Evolutionary conservation across 2,329 filamentous ascomycete genomes (phyloP).

Genomic region (Juglanconis sp.): DNA sequence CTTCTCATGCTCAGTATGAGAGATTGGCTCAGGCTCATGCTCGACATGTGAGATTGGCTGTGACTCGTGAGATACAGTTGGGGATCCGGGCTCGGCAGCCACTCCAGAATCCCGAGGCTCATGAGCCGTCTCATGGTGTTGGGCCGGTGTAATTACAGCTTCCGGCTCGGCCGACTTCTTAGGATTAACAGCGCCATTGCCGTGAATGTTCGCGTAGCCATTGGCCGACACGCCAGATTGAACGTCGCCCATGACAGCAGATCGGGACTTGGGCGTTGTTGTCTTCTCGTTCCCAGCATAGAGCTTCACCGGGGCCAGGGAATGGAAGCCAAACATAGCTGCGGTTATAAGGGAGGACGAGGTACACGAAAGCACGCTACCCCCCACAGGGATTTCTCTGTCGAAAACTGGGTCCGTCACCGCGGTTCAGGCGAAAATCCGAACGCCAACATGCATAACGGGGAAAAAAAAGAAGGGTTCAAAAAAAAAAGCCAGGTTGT

Average conservation of each 20-base stretch:
- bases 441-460: neutral
- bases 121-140: neutral
- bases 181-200: neutral
- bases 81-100: neutral
- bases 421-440: neutral
- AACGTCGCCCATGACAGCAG: constrained; percentile 1
- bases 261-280: neutral
- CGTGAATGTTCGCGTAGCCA: neutral
- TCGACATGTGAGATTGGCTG: neutral
- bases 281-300: neutral
- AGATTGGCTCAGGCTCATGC: neutral
- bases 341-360: neutral
- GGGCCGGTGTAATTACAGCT: neutral
- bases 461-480: neutral
- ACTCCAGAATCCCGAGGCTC: neutral
- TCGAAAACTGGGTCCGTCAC: neutral
- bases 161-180: neutral
- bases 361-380: neutral
- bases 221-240: neutral
- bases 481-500: neutral
- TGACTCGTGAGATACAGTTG: neutral
- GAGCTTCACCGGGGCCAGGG: constrained; percentile 9
- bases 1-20: neutral
- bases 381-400: neutral
- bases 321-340: constrained; percentile 13